Conservation (phyloP, 2,329 filamentous ascomycete genomes). For the Aspergillus udagawae region DNA sequence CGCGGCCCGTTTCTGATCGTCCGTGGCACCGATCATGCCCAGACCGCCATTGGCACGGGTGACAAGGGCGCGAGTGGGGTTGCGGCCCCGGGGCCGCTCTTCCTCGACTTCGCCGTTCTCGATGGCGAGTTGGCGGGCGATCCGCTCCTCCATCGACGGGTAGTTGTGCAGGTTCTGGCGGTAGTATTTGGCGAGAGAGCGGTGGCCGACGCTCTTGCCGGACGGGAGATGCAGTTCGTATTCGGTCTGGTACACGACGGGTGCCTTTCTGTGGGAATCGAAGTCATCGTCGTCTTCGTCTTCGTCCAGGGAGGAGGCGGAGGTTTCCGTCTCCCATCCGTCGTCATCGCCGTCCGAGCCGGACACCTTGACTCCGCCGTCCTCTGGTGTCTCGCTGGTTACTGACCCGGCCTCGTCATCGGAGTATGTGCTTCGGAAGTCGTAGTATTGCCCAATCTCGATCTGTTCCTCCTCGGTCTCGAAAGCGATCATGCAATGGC, state of each 20-base stretch:
- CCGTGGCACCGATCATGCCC: slow-evolving; percentile 73
- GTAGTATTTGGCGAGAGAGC: slow-evolving; percentile 82
- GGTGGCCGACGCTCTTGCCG: slow-evolving; percentile 83
- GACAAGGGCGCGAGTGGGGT: slow-evolving; percentile 53
- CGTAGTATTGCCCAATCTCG: slow-evolving; percentile 93
- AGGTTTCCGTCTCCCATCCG: slow-evolving; percentile 94
- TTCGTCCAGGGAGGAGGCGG: slow-evolving; percentile 81
- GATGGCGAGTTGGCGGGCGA: slow-evolving; percentile 60
- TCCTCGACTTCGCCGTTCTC: slow-evolving; percentile 46
- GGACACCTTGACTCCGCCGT: slow-evolving; percentile 62
- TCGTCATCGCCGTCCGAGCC: slow-evolving; percentile 60
- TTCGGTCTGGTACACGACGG: slow-evolving; percentile 82
- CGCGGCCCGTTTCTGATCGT: slow-evolving; percentile 69
- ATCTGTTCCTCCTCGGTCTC: slow-evolving; percentile 84
- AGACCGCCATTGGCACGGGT: slow-evolving; percentile 67
- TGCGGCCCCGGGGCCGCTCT: slow-evolving; percentile 34
- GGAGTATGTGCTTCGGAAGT: slow-evolving; percentile 93
- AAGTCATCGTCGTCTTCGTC: slow-evolving; percentile 73
- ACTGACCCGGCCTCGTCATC: slow-evolving; percentile 64
- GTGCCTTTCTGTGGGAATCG: slow-evolving; percentile 66
- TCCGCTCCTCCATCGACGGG: slow-evolving; percentile 72
- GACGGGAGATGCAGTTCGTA: slow-evolving; percentile 91
- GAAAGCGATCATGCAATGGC: slow-evolving; percentile 96
- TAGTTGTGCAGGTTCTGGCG: slow-evolving; percentile 87
- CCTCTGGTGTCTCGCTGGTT: slow-evolving; percentile 28